Evolutionary conservation across 495 filamentous ascomycete species (phyloP).

Genomic region (Parmelia sp.): DNA sequence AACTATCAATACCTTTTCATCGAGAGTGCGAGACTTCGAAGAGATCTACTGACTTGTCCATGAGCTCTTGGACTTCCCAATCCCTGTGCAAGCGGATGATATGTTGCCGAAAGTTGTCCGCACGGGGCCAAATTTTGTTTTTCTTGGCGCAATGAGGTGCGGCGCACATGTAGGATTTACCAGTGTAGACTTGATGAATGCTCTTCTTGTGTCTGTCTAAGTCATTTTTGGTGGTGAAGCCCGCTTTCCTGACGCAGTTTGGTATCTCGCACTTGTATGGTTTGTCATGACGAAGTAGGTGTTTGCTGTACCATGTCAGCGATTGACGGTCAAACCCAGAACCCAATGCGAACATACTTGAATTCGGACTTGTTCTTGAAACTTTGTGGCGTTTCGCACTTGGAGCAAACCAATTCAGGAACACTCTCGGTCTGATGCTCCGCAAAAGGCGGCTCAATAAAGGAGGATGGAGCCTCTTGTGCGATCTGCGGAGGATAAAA

Average conservation of each 20-base stretch:
- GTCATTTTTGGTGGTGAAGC: slow-evolving; percentile 81
- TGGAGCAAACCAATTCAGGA: slow-evolving; percentile 6
- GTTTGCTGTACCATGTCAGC: slow-evolving; percentile 55
- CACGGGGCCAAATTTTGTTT: slow-evolving; percentile 75
- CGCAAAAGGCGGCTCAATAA: not conserved
- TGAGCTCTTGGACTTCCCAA: slow-evolving; percentile 45
- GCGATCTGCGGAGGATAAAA: slow-evolving; percentile 1
- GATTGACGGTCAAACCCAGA: slow-evolving; percentile 9
- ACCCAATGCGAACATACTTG: slow-evolving; percentile 27
- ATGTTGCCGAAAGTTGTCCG: slow-evolving; percentile 90
- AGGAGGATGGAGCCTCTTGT: slow-evolving; percentile 21
- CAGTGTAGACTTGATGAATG: slow-evolving; percentile 52
- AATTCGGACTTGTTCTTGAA: slow-evolving; percentile 28
- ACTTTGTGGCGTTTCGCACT: not conserved
- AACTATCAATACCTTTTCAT: slow-evolving; percentile 21
- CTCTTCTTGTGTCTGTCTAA: slow-evolving; percentile 65
- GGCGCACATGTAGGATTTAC: slow-evolving; percentile 61
- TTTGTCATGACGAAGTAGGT: slow-evolving; percentile 69
- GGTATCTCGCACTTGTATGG: slow-evolving; percentile 59
- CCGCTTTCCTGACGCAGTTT: slow-evolving; percentile 53
- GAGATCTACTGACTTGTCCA: slow-evolving; percentile 44
- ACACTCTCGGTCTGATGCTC: slow-evolving; percentile 14
- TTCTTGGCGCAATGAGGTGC: slow-evolving; percentile 57
- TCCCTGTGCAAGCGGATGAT: slow-evolving; percentile 68
- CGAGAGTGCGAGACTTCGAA: slow-evolving; percentile 14